phyloP scores from a whole-genome alignment of 805 yeast genomes.

The Komagataella phaffii region DNA sequence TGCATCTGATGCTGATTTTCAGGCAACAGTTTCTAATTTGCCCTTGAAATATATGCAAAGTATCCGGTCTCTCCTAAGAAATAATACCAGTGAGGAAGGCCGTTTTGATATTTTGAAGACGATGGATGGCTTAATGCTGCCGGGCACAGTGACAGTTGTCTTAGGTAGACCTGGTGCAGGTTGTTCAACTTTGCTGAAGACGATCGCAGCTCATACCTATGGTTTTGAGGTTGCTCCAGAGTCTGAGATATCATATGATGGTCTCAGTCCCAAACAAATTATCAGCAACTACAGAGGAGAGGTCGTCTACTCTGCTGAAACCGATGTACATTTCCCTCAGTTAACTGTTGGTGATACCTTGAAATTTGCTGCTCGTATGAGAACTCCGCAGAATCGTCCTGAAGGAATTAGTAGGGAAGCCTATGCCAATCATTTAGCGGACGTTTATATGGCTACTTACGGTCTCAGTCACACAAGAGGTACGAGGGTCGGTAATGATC shows the following conservation, averaged over 20 bases:
- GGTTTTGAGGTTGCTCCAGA: constrained; percentile 38
- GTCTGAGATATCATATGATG: constrained; percentile 37
- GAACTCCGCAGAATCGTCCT: constrained; percentile 50
- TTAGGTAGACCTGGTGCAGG: constrained; percentile 81
- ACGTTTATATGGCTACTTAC: constrained; percentile 38
- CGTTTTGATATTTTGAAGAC: constrained; percentile 44
- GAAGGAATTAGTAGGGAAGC: constrained; percentile 44
- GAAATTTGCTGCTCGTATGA: constrained; percentile 44
- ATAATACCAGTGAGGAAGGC: constrained; percentile 14
- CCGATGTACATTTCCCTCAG: constrained; percentile 57
- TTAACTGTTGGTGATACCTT: constrained; percentile 55
- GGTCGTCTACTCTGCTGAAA: constrained; percentile 56
- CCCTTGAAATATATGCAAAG: constrained; percentile 20
- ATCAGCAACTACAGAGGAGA: constrained; percentile 47
- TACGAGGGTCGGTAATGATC: constrained; percentile 52
- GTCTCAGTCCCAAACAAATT: constrained; percentile 38
- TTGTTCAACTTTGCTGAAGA: constrained; percentile 53
- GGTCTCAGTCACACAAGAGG: constrained; percentile 35
- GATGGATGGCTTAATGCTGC: constrained; percentile 48
- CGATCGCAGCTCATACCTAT: constrained; percentile 43
- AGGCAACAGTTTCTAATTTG: constrained; percentile 38
- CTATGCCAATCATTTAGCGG: constrained; percentile 39
- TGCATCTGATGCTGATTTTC: constrained; percentile 58
- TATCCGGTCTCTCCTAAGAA: constrained; percentile 11
- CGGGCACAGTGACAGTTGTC: constrained; percentile 59